Evolutionary conservation across 2,329 filamentous ascomycete species (phyloP), one percentile per base, ranked within the genome.

Genomic region (Sporothrix humicola): DNA sequence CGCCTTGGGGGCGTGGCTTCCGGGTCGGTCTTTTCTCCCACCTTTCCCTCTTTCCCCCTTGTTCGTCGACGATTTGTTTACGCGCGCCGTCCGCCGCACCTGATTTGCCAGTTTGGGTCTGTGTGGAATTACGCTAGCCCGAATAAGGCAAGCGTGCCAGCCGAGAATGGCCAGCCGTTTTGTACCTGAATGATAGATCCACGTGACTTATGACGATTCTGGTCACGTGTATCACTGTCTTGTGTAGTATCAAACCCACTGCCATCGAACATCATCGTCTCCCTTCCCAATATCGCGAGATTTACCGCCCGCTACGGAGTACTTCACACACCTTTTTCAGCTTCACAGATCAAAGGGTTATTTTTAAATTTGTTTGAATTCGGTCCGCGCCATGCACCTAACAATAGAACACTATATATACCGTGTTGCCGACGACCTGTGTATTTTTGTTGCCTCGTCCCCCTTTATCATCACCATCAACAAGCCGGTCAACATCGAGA

Each of bases 31-130:
- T 37, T 71, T 75, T 70, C 76, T 70, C 73, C 72, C 59, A 72
- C 61, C 46, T 50, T 52, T 46, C 13, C n/a, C 31, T 37, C 31
- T 37, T 68, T 72, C 50, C 61, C 61, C 50, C 71, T 52, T 56
- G 61, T 68, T 58, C 61, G 48, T 68, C 61, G 71, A 72, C 73
- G 65, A 74, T 76, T 77, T 77, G 76, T 77, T 77, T 77, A 77
- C 76, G 75, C 75, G 73, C 75, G 73, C 74, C 73, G 71, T 23
- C 68, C 56, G 56, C 10, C 23, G n/a, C 69, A 72, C 69, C 72
- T 76, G 73, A 76, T 76, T 76, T 76, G 75, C 68, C 69, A 50
- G 44, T 42, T 71, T 26, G 4, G n/a, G 13, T 12, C 7, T 20
- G 37, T 7, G 20, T 44, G 44, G 59, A 23, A 7, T 42, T 4